Percentiles rank a stretch among this genome's conserved stretches.
Conservation (phyloP, 2,329 filamentous ascomycete genomes). For the Colletotrichum abscissum region DNA sequence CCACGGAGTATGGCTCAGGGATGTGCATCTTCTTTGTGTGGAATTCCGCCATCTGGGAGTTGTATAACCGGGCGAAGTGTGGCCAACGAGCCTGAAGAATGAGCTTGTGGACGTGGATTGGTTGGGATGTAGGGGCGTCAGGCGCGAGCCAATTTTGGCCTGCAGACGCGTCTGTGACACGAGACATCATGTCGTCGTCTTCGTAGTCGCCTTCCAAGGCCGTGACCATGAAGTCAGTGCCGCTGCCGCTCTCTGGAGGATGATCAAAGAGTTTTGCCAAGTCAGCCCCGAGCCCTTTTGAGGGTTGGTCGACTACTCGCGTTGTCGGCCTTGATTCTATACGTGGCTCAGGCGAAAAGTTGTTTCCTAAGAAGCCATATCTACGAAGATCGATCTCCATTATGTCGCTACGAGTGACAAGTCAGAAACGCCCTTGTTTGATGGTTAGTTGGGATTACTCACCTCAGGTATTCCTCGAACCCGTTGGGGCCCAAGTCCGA, state of each 20-base stretch:
- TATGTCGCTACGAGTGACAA: constrained; percentile 71
- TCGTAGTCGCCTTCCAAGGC: constrained; percentile 84
- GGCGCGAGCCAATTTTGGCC: constrained; percentile 69
- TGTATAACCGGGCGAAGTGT: constrained; percentile 92
- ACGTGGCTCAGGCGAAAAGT: constrained; percentile 67
- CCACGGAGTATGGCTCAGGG: constrained; percentile 92
- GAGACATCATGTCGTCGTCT: constrained; percentile 70
- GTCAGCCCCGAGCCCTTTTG: constrained; percentile 82
- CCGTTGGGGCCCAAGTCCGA: constrained; percentile 75
- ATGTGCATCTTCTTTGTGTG: constrained; percentile 98
- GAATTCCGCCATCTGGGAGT: constrained; percentile 95
- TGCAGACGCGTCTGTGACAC: constrained; percentile 53
- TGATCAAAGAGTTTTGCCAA: constrained; percentile 89
- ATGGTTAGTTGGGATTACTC: neutral
- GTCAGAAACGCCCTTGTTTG: neutral
- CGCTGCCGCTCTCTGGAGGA: constrained; percentile 84
- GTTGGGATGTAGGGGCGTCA: constrained; percentile 76
- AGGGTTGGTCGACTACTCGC: constrained; percentile 64
- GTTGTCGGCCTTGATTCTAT: constrained; percentile 62
- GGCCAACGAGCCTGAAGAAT: constrained; percentile 97
- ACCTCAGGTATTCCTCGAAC: constrained; percentile 88
- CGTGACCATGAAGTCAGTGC: constrained; percentile 91
- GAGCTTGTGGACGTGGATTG: constrained; percentile 94
- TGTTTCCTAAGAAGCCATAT: constrained; percentile 90
- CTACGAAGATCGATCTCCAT: constrained; percentile 92